Evolutionary conservation across 106 monocot species (phyloP).

Genomic region (Ottelia alismoides): DNA sequence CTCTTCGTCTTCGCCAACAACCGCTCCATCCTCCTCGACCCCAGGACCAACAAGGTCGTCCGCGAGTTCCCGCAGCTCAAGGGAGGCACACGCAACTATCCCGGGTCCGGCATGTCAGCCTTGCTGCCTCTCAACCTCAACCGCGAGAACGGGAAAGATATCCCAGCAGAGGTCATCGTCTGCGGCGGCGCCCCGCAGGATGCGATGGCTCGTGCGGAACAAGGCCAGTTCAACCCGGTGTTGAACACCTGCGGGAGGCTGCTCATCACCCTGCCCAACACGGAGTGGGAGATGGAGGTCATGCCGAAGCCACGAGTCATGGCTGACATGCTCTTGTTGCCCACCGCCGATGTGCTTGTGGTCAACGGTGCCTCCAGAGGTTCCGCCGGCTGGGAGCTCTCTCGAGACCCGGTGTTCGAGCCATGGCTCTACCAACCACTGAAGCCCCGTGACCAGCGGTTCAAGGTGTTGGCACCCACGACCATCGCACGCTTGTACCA

Average conservation of each 20-base stretch:
- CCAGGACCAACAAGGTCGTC: no score
- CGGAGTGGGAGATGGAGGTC: conserved; percentile 24
- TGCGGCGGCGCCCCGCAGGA: no score
- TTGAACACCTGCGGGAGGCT: no score
- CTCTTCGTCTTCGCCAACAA: no score
- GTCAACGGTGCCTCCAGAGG: conserved; percentile 42
- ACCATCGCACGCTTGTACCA: conserved; percentile 12
- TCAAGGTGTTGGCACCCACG: conserved; percentile 18
- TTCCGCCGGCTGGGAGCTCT: conserved; percentile 30
- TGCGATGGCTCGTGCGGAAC: no score
- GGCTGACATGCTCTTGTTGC: conserved; percentile 46
- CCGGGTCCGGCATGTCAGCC: no score
- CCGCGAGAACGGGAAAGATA: background rate
- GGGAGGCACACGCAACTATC: no score
- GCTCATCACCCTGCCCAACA: no score
- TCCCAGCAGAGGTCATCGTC: no score
- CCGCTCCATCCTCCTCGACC: no score
- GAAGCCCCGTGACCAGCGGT: conserved; percentile 1
- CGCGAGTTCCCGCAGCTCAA: no score
- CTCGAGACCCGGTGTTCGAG: conserved; percentile 2
- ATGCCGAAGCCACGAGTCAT: conserved; percentile 39
- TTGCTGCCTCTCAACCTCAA: conserved; percentile 53
- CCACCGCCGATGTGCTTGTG: conserved; percentile 36
- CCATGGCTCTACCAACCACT: conserved; percentile 21
- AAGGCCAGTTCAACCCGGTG: no score